Evolutionary conservation across 2,329 filamentous ascomycete genomes (phyloP).

Genomic region (Hortaea sp.): DNA sequence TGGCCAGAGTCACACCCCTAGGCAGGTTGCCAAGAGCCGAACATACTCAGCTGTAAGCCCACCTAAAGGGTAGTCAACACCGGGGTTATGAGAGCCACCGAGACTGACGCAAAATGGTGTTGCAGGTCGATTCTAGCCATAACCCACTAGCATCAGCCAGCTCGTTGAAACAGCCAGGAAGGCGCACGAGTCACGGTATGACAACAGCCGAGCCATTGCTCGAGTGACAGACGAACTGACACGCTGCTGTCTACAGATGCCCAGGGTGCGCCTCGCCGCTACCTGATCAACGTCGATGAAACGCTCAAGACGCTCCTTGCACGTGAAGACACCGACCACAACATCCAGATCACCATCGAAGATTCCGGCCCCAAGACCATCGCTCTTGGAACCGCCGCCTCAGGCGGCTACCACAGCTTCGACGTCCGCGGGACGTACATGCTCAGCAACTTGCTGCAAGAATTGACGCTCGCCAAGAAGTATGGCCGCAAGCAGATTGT

Average conservation of each 20-base stretch:
- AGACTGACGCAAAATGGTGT: slow-evolving; percentile 2
- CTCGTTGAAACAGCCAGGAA: slow-evolving; percentile 9
- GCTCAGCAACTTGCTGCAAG: slow-evolving; percentile 91
- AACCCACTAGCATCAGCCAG: slow-evolving; percentile 9
- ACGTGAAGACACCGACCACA: slow-evolving; percentile 86
- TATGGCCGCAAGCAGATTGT: slow-evolving; percentile 83
- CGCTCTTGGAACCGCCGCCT: slow-evolving; percentile 72
- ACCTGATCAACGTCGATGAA: slow-evolving; percentile 75
- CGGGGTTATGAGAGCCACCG: slow-evolving; percentile 1
- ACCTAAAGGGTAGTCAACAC: slow-evolving; percentile 6
- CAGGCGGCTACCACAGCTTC: slow-evolving; percentile 75
- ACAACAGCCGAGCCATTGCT: neutral
- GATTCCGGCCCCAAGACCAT: slow-evolving; percentile 89
- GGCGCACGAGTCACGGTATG: slow-evolving; percentile 25
- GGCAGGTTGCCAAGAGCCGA: slow-evolving; percentile 38
- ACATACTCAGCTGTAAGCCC: slow-evolving; percentile 46
- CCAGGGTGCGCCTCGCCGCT: slow-evolving; percentile 60
- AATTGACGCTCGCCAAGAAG: slow-evolving; percentile 84
- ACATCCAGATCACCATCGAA: slow-evolving; percentile 96
- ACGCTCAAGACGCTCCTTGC: slow-evolving; percentile 70
- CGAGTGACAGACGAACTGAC: neutral
- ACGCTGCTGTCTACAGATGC: slow-evolving; percentile 46
- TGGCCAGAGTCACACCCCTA: slow-evolving; percentile 40
- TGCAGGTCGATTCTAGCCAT: slow-evolving; percentile 14
- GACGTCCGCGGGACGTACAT: slow-evolving; percentile 95